Evolutionary conservation across 805 yeast species (phyloP), one percentile per base, ranked within the genome.

Genomic region (Wickerhamiella azymoides): DNA sequence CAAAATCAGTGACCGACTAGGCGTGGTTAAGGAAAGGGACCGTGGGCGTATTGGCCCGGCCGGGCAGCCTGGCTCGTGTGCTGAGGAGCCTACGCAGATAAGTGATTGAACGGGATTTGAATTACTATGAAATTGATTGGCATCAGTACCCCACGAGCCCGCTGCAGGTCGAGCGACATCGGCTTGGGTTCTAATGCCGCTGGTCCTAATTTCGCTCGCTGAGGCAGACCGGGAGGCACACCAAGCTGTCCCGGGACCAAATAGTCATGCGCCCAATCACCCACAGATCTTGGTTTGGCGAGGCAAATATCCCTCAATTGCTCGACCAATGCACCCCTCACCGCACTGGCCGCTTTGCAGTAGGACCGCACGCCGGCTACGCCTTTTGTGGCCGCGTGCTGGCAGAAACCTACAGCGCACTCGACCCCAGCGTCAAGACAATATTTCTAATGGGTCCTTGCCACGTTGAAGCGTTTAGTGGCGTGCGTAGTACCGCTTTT

Each of bases 311-410:
- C 14, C 33, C 11, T 5, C 14, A 30, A 13, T 30, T 11, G 8
- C 33, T 30, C 16, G 33, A 30, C 8, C 9, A 13, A 10, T 5
- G 16, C 14, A 3, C 16, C 2, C 28, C 27, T 3, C 44, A 33
- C 7, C 17, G 21, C 24, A 19, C 21, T 13, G 24, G 37, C 38
- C 62, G 79, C 46, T 62, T 76, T n/a, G 60, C 72, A 10, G 67
- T 76, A 11, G 82, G 80, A 8, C 84, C 78, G 60, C 98, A 92
- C 62, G 98, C 98, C 7, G 98, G 98, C 0, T 86, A 80, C 57
- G 57, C 80, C 4, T 92, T 80, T 59, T 80, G 93, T 35, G 95
- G 96, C 0, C 62, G 66, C 6, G 75, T 84, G 0, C 69, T 89
- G 53, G 92, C 88, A 0, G 77, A 82, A 57, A 74, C 94, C 0